A percentile compares a stretch with the other conserved stretches of the same genome.
These are phyloP conservation scores for Candida glaebosa DNA, from an alignment of 805 yeast species.

Conservation along the genomic window DNA sequence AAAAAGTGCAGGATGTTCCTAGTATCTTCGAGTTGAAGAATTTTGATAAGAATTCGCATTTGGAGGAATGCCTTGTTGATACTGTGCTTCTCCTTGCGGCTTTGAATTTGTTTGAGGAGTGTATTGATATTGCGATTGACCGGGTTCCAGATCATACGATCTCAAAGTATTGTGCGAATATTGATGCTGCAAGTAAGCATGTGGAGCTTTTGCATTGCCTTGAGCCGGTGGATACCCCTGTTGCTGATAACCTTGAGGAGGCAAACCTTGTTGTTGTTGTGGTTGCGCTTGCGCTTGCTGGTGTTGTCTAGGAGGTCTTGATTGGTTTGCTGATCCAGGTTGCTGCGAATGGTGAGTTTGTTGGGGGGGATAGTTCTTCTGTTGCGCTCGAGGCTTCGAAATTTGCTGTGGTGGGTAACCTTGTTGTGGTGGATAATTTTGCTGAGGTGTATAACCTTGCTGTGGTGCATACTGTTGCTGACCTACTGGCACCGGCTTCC, in stretches of 20 bases:
- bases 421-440: slow-evolving; percentile 14
- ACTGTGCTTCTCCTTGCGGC: slow-evolving; percentile 5
- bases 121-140: slow-evolving; percentile 8
- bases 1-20: background rate
- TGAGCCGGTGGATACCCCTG: slow-evolving; percentile 6
- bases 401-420: slow-evolving; percentile 15
- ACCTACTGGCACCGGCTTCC: background rate
- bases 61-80: slow-evolving; percentile 8
- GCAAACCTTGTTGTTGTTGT: slow-evolving; percentile 9
- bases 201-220: slow-evolving; percentile 13
- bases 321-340: slow-evolving; percentile 8
- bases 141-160: slow-evolving; percentile 7
- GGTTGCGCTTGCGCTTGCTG: slow-evolving; percentile 12
- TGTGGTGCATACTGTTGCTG: slow-evolving; percentile 7
- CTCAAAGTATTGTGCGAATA: slow-evolving; percentile 5
- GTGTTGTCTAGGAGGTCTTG: background rate
- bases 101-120: slow-evolving; percentile 7
- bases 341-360: slow-evolving; percentile 10
- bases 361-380: background rate
- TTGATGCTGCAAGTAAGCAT: slow-evolving; percentile 12
- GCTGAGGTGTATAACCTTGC: slow-evolving; percentile 18
- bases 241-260: slow-evolving; percentile 4
- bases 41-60: slow-evolving; percentile 6
- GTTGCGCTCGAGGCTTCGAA: slow-evolving; percentile 9
- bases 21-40: slow-evolving; percentile 6